Percentiles rank a stretch among this genome's conserved stretches.
Evolutionary conservation across 2,329 filamentous ascomycete genomes (phyloP).

Genomic region (Botrytis pseudocinerea): DNA sequence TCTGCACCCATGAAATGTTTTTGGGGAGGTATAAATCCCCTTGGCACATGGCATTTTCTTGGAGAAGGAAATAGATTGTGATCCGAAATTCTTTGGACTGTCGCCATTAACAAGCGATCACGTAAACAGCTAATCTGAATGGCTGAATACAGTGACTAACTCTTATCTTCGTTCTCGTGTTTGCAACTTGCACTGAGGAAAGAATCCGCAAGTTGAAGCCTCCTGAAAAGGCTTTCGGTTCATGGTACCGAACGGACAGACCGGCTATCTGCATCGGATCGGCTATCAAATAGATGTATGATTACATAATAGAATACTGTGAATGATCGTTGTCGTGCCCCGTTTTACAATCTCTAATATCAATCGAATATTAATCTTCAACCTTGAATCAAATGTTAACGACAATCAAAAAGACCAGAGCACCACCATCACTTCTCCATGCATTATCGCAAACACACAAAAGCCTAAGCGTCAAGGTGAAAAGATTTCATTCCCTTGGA

Average conservation of each 20-base stretch:
- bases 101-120: neutral
- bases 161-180: neutral
- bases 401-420: neutral
- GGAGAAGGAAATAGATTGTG: neutral
- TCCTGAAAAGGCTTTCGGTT: neutral
- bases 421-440: too few species aligned
- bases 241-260: neutral
- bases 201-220: neutral
- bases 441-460: neutral
- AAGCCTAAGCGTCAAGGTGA: neutral
- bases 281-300: too few species aligned
- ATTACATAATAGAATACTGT: too few species aligned
- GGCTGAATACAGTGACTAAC: neutral
- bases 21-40: neutral
- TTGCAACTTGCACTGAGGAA: neutral
- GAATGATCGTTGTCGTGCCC: too few species aligned
- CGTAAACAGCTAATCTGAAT: neutral
- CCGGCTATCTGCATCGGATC: neutral
- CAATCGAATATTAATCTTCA: neutral
- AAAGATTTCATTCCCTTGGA: too few species aligned
- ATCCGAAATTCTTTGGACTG: neutral
- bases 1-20: neutral
- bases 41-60: neutral
- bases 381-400: neutral
- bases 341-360: neutral